Evolutionary conservation across 345 rosid genomes (phyloP).

Genomic region (Litchi chinensis): DNA sequence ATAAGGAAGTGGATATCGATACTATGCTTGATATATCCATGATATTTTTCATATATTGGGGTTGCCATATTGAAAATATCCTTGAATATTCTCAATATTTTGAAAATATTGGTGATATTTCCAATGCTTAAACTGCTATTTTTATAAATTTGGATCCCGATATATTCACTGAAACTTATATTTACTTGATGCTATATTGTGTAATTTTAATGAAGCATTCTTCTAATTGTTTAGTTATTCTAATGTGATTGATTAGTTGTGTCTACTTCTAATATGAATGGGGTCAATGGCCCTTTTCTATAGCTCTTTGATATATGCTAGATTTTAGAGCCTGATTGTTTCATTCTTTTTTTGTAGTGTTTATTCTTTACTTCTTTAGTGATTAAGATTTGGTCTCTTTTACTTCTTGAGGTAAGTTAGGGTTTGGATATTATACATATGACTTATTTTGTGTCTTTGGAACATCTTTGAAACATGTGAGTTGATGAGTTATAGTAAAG

Average conservation of each 20-base stretch:
- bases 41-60: no score
- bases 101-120: no score
- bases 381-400: neutral
- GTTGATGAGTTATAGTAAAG: neutral
- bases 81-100: no score
- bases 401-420: neutral
- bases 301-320: neutral
- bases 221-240: neutral
- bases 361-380: no score
- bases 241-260: neutral
- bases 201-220: neutral
- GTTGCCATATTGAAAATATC: no score
- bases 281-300: neutral
- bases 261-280: neutral
- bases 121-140: no score
- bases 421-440: neutral
- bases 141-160: no score
- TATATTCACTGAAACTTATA: no score
- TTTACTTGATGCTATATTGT: neutral
- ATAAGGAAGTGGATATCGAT: no score
- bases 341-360: no score
- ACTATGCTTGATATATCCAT: no score
- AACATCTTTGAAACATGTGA: neutral
- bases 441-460: neutral
- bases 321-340: neutral